Evolutionary conservation across 2,329 filamentous ascomycete genomes (phyloP), one percentile per base, ranked within the genome.

Genomic region (Sporothrix globosa): DNA sequence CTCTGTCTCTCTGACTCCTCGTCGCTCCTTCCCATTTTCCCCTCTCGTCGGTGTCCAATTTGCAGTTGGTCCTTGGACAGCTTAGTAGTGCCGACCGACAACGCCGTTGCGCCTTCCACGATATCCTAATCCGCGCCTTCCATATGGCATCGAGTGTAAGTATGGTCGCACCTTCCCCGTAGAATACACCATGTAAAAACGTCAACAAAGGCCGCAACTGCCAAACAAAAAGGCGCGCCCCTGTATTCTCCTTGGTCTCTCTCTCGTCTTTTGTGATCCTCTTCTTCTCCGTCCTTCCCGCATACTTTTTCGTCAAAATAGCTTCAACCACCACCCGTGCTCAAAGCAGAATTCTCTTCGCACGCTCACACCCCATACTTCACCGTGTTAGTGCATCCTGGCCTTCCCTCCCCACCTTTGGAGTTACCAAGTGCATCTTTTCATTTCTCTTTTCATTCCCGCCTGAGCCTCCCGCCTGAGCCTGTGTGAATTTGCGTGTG

Each of bases 301-400:
- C 61, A 54, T 4, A 53, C 67, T 61, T 53, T 46, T 11, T 67
- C 61, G 30, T 60, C 69, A 53, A 53, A 70, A 67, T 67, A 70
- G 63, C 69, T 58, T 70, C 69, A 67, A 34, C 52, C 27, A 60
- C 27, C 44, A 27, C 21, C 48, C 41, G 44, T 34, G 41, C 24
- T 56, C 58, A 46, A 4, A 24, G n/a, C 24, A 65, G 60, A 19
- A 61, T 39, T 44, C 10, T 13, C 2, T 10, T 5, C 39, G n/a
- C n/a, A 44, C 41, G 60, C 41, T 30, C 60, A 63, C 60, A 48
- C 65, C 50, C 48, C 46, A 34, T 27, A 34, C 2, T 56, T 56
- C 50, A 19, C 65, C 46, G 48, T 56, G 52, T 67, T 56, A 67
- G 66, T 56, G 66, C 61, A 63, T 27, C 21, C n/a, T n/a, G 7